Evolutionary conservation across 2,329 filamentous ascomycete species (phyloP).

Genomic region (Verticillium longisporum): DNA sequence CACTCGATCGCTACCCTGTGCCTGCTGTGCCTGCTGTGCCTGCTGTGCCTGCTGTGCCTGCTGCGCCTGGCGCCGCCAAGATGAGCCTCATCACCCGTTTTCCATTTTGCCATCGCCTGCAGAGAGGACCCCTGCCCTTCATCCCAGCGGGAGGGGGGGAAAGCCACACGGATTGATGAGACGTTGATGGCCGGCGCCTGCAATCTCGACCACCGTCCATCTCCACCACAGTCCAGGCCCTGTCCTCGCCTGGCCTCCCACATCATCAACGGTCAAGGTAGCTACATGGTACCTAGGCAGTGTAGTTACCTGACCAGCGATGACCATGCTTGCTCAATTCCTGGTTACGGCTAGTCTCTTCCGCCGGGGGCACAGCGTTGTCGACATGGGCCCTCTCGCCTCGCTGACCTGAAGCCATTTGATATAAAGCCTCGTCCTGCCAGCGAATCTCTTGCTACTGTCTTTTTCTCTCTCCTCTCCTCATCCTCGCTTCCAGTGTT

Average conservation of each 20-base stretch:
- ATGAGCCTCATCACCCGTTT: conserved; percentile 1
- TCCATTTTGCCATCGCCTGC: neutral
- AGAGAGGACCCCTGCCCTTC: neutral
- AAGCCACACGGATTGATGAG: neutral
- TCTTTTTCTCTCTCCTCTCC: neutral
- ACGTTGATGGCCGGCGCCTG: conserved; percentile 1
- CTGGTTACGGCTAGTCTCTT: neutral
- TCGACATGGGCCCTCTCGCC: neutral
- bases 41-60: neutral
- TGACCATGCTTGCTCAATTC: neutral
- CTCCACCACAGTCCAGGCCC: neutral
- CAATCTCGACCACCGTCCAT: conserved; percentile 1
- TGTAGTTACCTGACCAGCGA: neutral
- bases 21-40: neutral
- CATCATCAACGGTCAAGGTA: neutral
- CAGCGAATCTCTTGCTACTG: neutral
- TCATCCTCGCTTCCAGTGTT: conserved; percentile 1
- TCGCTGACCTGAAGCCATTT: neutral
- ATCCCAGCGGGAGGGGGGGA: neutral
- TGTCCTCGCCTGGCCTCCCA: neutral
- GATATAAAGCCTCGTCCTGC: neutral
- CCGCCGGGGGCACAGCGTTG: neutral
- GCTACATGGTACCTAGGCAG: neutral
- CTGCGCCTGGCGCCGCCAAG: neutral
- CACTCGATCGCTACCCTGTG: neutral